Percentiles rank a stretch among this genome's conserved stretches.
Conservation (phyloP, 139 green algal species). For the Limnomonas spitsbergensis region DNA sequence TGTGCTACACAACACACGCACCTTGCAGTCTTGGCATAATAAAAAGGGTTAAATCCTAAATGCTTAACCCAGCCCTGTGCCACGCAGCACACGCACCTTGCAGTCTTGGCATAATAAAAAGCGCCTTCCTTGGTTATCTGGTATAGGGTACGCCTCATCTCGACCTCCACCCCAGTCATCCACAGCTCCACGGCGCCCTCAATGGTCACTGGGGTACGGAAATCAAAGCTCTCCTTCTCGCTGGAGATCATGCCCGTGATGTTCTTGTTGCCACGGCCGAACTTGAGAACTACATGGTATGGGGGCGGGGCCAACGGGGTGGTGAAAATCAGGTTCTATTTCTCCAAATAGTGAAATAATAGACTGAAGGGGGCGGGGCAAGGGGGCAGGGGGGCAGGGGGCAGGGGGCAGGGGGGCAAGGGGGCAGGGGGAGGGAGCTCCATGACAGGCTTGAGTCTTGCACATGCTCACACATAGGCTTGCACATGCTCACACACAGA, state of each 20-base stretch:
- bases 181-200: conserved; percentile 81
- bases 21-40: conserved; percentile 56
- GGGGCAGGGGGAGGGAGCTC: too few species aligned
- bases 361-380: too few species aligned
- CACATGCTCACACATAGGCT: too few species aligned
- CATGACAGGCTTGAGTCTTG: too few species aligned
- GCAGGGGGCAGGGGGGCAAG: too few species aligned
- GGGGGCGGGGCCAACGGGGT: background rate
- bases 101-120: conserved; percentile 66
- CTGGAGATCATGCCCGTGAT: conserved; percentile 78
- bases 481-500: too few species aligned
- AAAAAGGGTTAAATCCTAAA: too few species aligned
- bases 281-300: conserved; percentile 49
- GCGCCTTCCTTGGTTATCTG: conserved; percentile 75
- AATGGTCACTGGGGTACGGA: conserved; percentile 61
- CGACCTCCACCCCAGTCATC: conserved; percentile 79
- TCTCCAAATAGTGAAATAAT: too few species aligned
- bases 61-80: too few species aligned
- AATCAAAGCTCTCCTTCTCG: conserved; percentile 82
- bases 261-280: conserved; percentile 78
- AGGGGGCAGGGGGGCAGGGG: too few species aligned
- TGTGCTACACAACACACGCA: conserved; percentile 10
- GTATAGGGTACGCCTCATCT: conserved; percentile 77
- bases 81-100: background rate
- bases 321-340: too few species aligned